phyloP scores from a whole-genome alignment of 2,329 filamentous ascomycete genomes.

The Fusarium xylarioides region DNA sequence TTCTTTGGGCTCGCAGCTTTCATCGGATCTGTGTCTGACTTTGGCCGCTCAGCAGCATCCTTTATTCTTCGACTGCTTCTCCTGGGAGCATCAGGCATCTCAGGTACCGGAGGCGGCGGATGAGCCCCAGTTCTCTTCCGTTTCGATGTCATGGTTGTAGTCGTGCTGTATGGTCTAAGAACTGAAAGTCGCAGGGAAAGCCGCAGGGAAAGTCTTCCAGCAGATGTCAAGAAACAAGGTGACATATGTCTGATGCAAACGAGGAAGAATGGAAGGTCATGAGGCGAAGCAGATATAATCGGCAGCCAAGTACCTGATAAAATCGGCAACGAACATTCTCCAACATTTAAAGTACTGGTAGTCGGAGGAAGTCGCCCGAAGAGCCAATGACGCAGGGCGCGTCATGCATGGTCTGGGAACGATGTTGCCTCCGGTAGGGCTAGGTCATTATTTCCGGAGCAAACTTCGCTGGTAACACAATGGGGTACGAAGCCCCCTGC shows the following conservation, averaged over 20 bases:
- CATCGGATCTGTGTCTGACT: not conserved
- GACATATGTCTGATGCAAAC: not conserved
- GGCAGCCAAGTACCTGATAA: not conserved
- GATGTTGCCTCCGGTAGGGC: slow-evolving; percentile 22
- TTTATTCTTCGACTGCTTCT: slow-evolving; percentile 42
- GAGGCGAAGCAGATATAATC: not conserved
- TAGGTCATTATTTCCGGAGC: slow-evolving; percentile 24
- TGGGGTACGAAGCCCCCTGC: slow-evolving; percentile 4
- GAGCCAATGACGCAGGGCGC: slow-evolving; percentile 37
- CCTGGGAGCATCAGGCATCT: slow-evolving; percentile 33
- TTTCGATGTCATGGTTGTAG: slow-evolving; percentile 50
- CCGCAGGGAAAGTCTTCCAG: slow-evolving; percentile 2
- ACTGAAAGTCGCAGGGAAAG: not conserved
- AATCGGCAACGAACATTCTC: slow-evolving; percentile 1
- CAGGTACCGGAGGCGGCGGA: slow-evolving; percentile 29
- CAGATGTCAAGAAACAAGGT: slow-evolving; percentile 6
- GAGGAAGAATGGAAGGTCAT: not conserved
- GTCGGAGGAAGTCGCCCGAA: slow-evolving; percentile 36
- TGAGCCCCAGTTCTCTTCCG: slow-evolving; percentile 47
- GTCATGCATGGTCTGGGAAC: slow-evolving; percentile 40
- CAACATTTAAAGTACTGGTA: slow-evolving; percentile 7
- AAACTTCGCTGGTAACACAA: slow-evolving; percentile 1
- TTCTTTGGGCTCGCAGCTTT: not conserved
- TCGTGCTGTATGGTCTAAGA: slow-evolving; percentile 5
- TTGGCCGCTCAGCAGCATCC: slow-evolving; percentile 8